Base-by-base conservation (phyloP, 805 yeast genomes). In the Saccharomyces mikatae region DNA sequence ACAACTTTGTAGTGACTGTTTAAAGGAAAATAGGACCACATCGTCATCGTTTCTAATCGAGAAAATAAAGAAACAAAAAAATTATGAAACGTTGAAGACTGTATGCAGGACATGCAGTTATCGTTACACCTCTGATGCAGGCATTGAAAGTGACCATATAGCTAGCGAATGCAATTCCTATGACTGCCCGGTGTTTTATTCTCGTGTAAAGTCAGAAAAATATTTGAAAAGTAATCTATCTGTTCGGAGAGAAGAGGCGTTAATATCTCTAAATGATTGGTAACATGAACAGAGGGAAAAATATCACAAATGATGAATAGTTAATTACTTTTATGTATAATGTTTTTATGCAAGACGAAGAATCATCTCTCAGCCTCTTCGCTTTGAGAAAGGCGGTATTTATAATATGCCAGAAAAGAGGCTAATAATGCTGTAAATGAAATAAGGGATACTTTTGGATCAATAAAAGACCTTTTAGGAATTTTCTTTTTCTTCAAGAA, bases 181-280 rank as follows among this genome's bases (percentile, higher is more conserved):
- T 36, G 89, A 84, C 61, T 88, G 95, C 64, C 76, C 83, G 0
- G 71, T 83, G 0, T 87, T 76, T 62, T 87, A 76, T 62, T 73
- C 80, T 6, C 74, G 83, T 50, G 70, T 78, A 11, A 79, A 80
- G 60, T 71, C 76, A 2, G 52, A 57, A 3, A 70, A 67, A 36
- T 70, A 66, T 46, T 53, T 74, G 21, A 52, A 54, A 13, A 62
- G 65, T 46, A 51, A 56, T 9, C 62, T 59, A 26, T 46, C 57
- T 6, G 36, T 24, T 24, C 54, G 49, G 14, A 50, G 52, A 2
- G 26, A 47, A 2, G 47, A 51, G 22, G 57, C 63, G 1, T 52
- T 66, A 41, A 49, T 52, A 11, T 52, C 50, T 26, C 41, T 64
- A 14, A 58, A 67, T 47, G 22, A 54, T 11, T 67, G 69, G 67